Percentiles rank a stretch among this genome's conserved stretches.
phyloP scores from a whole-genome alignment of 176 grass and related monocot species.

The Saccharum officinarum region DNA sequence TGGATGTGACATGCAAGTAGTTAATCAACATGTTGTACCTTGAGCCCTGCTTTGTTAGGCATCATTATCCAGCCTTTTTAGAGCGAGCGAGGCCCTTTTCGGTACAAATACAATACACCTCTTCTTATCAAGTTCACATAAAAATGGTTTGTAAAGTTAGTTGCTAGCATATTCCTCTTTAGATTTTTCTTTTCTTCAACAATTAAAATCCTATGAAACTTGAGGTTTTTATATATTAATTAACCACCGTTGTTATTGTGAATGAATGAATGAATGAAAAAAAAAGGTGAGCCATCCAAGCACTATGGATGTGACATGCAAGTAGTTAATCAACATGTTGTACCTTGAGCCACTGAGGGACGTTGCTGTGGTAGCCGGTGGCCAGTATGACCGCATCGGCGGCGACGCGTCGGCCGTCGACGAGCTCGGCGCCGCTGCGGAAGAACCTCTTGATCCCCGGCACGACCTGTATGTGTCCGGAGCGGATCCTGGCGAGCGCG shows the following conservation, averaged over 20 bases:
- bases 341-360: conserved; percentile 82
- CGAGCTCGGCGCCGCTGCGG: conserved; percentile 44
- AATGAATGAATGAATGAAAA: not conserved
- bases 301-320: too few relatives aligned
- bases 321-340: not conserved
- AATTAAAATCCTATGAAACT: not conserved
- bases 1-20: too few relatives aligned
- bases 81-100: conserved; percentile 5
- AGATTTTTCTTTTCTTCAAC: not conserved
- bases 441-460: conserved; percentile 61
- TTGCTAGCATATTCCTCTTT: not conserved
- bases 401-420: conserved; percentile 50
- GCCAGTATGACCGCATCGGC: conserved; percentile 70
- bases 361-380: conserved; percentile 85
- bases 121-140: not conserved
- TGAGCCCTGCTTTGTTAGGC: conserved; percentile 38
- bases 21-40: not conserved
- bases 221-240: not conserved
- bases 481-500: conserved; percentile 59
- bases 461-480: conserved; percentile 70
- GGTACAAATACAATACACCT: not conserved
- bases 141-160: not conserved
- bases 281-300: not conserved
- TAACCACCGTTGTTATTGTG: not conserved
- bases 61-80: conserved; percentile 32